Conservation (phyloP, 148 eudicot species). For the Fallopia convolvulus region DNA sequence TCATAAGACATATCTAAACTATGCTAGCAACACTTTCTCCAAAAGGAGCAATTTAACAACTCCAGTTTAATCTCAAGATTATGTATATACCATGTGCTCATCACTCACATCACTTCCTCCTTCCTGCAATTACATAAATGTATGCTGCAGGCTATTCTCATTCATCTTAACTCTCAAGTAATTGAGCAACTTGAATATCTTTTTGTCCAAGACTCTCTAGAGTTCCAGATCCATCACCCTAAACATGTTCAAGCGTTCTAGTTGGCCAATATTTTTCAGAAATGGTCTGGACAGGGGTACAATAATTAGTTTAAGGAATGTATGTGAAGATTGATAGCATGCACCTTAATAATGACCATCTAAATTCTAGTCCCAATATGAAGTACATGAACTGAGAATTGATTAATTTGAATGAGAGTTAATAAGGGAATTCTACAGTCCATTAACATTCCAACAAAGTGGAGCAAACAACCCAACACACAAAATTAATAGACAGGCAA, state of each 20-base stretch:
- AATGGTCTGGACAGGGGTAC: background rate
- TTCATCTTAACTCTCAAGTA: background rate
- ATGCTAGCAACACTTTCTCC: background rate
- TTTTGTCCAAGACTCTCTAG: background rate
- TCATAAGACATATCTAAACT: background rate
- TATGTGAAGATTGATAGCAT: background rate
- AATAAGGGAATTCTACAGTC: background rate
- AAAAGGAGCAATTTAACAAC: background rate
- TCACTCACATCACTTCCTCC: background rate
- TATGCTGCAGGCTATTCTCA: background rate
- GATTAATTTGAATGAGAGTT: background rate
- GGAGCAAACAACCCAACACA: background rate
- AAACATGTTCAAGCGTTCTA: background rate
- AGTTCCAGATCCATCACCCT: background rate
- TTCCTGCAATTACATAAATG: background rate
- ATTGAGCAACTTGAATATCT: background rate
- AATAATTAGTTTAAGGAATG: background rate
- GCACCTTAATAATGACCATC: background rate
- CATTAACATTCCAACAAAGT: background rate
- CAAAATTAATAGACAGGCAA: background rate
- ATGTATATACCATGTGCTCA: background rate
- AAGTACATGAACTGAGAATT: background rate
- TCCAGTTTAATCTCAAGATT: background rate
- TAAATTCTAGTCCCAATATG: background rate
- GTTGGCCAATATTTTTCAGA: background rate